A percentile compares a stretch with the other conserved stretches of the same genome.
Conservation (phyloP, 2,329 filamentous ascomycete genomes). For the Alternaria longipes region DNA sequence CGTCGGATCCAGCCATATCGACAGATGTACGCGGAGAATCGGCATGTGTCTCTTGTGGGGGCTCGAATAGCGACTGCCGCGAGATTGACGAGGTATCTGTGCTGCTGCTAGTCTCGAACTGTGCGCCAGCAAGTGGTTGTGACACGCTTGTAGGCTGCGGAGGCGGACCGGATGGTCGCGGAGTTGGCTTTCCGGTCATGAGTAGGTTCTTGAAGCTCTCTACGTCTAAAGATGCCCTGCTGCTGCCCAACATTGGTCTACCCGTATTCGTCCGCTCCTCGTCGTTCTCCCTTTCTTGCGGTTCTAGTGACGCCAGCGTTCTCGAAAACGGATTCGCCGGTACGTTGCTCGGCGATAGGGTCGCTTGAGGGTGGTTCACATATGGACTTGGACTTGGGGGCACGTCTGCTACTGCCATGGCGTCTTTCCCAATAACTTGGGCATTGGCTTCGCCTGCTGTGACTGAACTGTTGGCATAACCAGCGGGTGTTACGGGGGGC, state of each 20-base stretch:
- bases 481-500: constrained; percentile 26
- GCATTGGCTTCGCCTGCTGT: constrained; percentile 22
- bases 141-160: constrained; percentile 35
- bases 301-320: constrained; percentile 52
- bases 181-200: constrained; percentile 72
- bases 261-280: constrained; percentile 42
- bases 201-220: constrained; percentile 80
- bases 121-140: constrained; percentile 31
- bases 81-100: constrained; percentile 69
- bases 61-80: constrained; percentile 67
- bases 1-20: constrained; percentile 64
- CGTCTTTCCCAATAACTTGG: constrained; percentile 32
- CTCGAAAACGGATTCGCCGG: constrained; percentile 51
- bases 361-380: constrained; percentile 18
- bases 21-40: constrained; percentile 68
- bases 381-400: constrained; percentile 35
- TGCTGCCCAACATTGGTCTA: constrained; percentile 32
- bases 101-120: constrained; percentile 60
- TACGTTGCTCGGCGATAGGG: constrained; percentile 30
- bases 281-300: constrained; percentile 33
- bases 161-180: constrained; percentile 37
- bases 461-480: constrained; percentile 31
- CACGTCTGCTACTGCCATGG: constrained; percentile 33
- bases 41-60: constrained; percentile 52
- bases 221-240: constrained; percentile 70